Evolutionary conservation across 2,329 filamentous ascomycete species (phyloP), one percentile per base, ranked within the genome.

Genomic region (Blastomyces parvus): DNA sequence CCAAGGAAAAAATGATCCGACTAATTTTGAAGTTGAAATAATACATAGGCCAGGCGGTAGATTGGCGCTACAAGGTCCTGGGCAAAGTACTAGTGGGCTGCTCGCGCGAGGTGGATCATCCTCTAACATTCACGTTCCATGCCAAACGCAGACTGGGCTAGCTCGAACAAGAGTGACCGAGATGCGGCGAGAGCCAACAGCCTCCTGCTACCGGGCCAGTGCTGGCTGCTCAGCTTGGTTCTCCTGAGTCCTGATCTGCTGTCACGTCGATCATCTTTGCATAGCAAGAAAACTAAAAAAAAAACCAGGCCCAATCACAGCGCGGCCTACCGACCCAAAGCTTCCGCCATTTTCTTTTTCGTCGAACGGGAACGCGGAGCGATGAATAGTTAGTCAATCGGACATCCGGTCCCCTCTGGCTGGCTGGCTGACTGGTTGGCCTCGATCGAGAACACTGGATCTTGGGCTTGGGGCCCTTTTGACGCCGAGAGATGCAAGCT

Each of bases 221-320:
- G 17, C 36, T 57, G 19, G 55, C 33, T 57, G 55, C 30, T 59
- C 57, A 59, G 38, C 57, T 59, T 53, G 46, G 33, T 53, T 62
- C 52, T 62, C 60, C 52, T 38, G 36, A 38, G 36, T 38, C 36
- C 36, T 62, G 60, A 62, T 62, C 60, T 62, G 52, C 60, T 50
- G 36, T 62, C 36, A 62, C 38, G 60, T 62, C 60, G 60, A 62
- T 62, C 60, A 62, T 33, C 38, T 36, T 62, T 46, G 60, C 60
- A 44, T 57, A 46, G 44, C 5, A 27, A 17, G 27, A n/a, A 11
- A 22, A 40, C 36, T 38, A 38, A 38, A 38, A 38, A 11, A 38
- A 38, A 38, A 38, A 38, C 36, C 9, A 22, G 33, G 44, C 30
- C 60, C 60, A 62, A 62, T 62, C 60, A 62, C 52, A 62, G 11